phyloP scores from a whole-genome alignment of 768 basidiomycete species.

The Panaeolus papilionaceus region DNA sequence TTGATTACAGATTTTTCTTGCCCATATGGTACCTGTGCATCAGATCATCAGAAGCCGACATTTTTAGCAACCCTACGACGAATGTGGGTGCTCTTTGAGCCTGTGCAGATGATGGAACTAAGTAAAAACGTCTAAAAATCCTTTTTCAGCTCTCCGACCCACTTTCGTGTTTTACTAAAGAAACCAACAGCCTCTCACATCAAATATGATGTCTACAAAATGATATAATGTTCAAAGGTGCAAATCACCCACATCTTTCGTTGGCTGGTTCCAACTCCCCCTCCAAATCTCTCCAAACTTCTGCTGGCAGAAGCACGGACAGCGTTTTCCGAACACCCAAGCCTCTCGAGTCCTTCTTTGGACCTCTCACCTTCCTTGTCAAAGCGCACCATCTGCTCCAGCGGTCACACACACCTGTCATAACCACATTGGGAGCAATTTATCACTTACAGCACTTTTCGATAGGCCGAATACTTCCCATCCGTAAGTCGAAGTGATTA shows the following conservation, averaged over 20 bases:
- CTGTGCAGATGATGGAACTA: not conserved
- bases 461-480: not conserved
- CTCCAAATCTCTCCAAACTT: not conserved
- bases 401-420: not conserved
- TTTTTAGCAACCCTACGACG: not conserved
- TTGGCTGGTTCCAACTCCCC: conserved; percentile 10
- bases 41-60: no score
- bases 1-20: no score
- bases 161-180: not conserved
- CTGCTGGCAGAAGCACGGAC: conserved; percentile 8
- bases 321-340: not conserved
- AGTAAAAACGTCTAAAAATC: not conserved
- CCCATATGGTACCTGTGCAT: no score
- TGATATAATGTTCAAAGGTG: not conserved
- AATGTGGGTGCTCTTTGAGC: not conserved
- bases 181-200: not conserved
- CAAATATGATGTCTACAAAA: not conserved
- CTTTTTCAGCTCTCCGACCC: not conserved
- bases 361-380: not conserved
- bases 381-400: no score
- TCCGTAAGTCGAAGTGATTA: not conserved
- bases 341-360: not conserved
- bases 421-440: not conserved
- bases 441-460: not conserved
- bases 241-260: not conserved